Evolutionary conservation across 768 basidiomycete genomes (phyloP).

Genomic region (Pisolithus sp.): DNA sequence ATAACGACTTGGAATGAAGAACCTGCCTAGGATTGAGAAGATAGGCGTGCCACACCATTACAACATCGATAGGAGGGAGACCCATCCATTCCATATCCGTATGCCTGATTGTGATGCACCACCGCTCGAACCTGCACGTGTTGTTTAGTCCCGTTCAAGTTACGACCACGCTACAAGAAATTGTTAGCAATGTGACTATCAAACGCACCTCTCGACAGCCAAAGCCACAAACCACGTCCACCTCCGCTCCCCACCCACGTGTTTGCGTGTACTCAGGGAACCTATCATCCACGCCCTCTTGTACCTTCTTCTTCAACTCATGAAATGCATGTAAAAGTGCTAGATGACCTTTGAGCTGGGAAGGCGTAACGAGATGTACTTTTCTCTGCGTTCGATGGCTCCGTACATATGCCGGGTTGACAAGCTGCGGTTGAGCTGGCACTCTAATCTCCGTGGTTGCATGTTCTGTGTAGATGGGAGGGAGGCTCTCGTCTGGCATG

Average conservation of each 20-base stretch:
- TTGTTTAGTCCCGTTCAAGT: not conserved
- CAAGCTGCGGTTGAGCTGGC: too few species aligned
- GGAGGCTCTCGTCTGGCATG: too few species aligned
- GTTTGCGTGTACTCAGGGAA: constrained; percentile 8
- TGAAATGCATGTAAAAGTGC: constrained; percentile 23
- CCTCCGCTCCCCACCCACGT: constrained; percentile 22
- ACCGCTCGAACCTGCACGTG: constrained; percentile 27
- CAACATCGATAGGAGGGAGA: constrained; percentile 33
- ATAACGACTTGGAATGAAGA: not conserved
- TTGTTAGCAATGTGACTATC: not conserved
- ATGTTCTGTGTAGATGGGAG: too few species aligned
- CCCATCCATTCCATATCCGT: not conserved
- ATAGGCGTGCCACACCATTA: constrained; percentile 38
- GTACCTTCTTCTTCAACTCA: constrained; percentile 15
- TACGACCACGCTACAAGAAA: not conserved
- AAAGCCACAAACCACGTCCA: constrained; percentile 36
- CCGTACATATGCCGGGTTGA: not conserved
- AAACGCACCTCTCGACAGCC: constrained; percentile 30
- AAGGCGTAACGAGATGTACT: constrained; percentile 13
- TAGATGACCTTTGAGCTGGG: constrained; percentile 28
- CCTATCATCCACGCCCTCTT: constrained; percentile 7
- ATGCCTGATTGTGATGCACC: constrained; percentile 17
- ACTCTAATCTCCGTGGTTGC: too few species aligned
- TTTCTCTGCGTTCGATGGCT: not conserved
- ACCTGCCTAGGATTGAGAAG: constrained; percentile 31